Conservation (phyloP, 306 rosid genomes). For the Inga laurina region DNA sequence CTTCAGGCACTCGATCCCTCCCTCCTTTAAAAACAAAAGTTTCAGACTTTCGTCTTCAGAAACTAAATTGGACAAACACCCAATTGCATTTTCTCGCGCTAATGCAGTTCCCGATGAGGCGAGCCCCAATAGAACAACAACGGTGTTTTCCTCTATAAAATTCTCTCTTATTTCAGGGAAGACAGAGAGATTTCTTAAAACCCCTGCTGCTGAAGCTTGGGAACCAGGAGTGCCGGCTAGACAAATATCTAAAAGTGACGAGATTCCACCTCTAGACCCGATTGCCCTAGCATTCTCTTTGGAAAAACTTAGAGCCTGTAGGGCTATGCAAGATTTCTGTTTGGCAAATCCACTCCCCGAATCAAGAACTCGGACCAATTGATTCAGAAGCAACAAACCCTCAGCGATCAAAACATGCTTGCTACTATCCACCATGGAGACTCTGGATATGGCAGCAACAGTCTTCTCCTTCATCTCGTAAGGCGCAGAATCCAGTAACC, state of each 20-base stretch:
- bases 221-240: constrained; percentile 87
- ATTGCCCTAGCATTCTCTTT: constrained; percentile 84
- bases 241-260: constrained; percentile 88
- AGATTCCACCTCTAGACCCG: constrained; percentile 86
- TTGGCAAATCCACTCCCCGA: constrained; percentile 78
- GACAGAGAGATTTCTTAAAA: constrained; percentile 66
- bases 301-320: constrained; percentile 61
- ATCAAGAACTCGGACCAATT: constrained; percentile 71
- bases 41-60: constrained; percentile 59
- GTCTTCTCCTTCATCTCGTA: constrained; percentile 65
- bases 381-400: constrained; percentile 73
- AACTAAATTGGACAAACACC: constrained; percentile 72
- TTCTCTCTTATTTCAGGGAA: constrained; percentile 67
- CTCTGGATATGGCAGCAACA: constrained; percentile 72
- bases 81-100: constrained; percentile 78
- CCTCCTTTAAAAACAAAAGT: constrained; percentile 61
- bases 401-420: constrained; percentile 66
- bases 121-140: constrained; percentile 61
- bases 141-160: constrained; percentile 70
- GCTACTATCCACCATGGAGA: constrained; percentile 72
- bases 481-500: constrained; percentile 64
- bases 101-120: constrained; percentile 70
- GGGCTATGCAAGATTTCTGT: constrained; percentile 77
- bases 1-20: constrained; percentile 73
- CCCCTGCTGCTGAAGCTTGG: constrained; percentile 81